Base-by-base conservation (phyloP, 805 yeast genomes). In the Wickerhamomyces xylosicus region DNA sequence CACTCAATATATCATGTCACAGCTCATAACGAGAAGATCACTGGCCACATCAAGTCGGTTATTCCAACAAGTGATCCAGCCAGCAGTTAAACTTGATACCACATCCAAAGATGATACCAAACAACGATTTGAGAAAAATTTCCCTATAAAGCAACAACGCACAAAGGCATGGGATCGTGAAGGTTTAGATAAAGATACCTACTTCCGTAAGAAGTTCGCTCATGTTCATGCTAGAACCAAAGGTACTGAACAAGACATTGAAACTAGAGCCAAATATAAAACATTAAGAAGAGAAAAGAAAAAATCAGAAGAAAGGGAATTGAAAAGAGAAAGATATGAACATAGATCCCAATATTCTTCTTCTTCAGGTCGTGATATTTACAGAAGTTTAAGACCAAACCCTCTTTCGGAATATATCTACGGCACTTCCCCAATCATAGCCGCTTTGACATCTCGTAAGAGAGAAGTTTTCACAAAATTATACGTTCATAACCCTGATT, bases 391-490 rank as follows among this genome's bases (percentile, higher is more conserved):
- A 16, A 43, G 47, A 33, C 52, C 56, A 15, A 68, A 70, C 38
- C 79, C 82, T 0, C 53, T 75, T 28, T 58, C 69, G 36, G 95
- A 86, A 52, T 80, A 79, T 52, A 59, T 86, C 3, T 85, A 70
- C 52, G 96, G 96, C 8, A 76, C 80, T 0, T 79, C 82, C 40
- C 63, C 94, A 0, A 90, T 87, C 2, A 46, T 69, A 14, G 80
- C 95, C 1, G 95, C 86, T 1, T 61, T 87, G 41, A 54, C 60
- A 17, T 71, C 79, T 8, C 61, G 65, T 19, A 72, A 70, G 40
- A 68, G 95, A 46, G 63, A 57, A 13, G 67, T 66, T 37, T 72
- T 69, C 54, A 69, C 72, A 29, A 67, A 67, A 39, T 51, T 86
- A 14, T 67, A 66, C 44, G 57, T 77, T 14, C 66, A 75, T 41